Evolutionary conservation across 371 early-diverging fungal genomes (phyloP).

Genomic region (Astathelohania contejeani): DNA sequence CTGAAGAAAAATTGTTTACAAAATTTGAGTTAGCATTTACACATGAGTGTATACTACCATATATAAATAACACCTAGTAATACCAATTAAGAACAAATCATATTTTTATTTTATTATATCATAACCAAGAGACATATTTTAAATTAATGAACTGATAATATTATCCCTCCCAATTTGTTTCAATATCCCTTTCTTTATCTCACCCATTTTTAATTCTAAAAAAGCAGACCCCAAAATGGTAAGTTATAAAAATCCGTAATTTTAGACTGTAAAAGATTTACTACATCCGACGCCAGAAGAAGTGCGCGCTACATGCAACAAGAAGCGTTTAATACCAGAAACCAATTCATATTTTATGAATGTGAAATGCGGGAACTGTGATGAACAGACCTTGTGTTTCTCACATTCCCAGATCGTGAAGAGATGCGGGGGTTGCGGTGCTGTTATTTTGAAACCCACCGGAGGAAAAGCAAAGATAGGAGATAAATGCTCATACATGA

Average conservation of each 20-base stretch:
- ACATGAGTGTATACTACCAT: too few relatives aligned
- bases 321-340: conserved; percentile 91
- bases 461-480: conserved; percentile 73
- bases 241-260: background rate
- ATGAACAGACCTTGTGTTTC: conserved; percentile 83
- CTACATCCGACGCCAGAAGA: conserved; percentile 82
- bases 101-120: too few relatives aligned
- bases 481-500: conserved; percentile 38
- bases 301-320: conserved; percentile 84
- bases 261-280: conserved; percentile 58
- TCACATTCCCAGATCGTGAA: conserved; percentile 95
- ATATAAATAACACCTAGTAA: too few relatives aligned
- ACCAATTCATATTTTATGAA: conserved; percentile 99
- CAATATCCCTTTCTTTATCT: background rate
- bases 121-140: too few relatives aligned
- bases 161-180: too few relatives aligned
- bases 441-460: conserved; percentile 88
- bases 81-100: too few relatives aligned
- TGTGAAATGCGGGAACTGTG: conserved; percentile 90
- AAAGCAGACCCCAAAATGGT: too few relatives aligned
- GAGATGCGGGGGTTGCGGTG: conserved; percentile 75
- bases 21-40: too few relatives aligned
- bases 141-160: too few relatives aligned
- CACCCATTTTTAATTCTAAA: background rate
- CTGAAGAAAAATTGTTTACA: too few relatives aligned